Evolutionary conservation across 2,329 filamentous ascomycete genomes (phyloP), one percentile per base, ranked within the genome.

Genomic region (Dothistroma pini): DNA sequence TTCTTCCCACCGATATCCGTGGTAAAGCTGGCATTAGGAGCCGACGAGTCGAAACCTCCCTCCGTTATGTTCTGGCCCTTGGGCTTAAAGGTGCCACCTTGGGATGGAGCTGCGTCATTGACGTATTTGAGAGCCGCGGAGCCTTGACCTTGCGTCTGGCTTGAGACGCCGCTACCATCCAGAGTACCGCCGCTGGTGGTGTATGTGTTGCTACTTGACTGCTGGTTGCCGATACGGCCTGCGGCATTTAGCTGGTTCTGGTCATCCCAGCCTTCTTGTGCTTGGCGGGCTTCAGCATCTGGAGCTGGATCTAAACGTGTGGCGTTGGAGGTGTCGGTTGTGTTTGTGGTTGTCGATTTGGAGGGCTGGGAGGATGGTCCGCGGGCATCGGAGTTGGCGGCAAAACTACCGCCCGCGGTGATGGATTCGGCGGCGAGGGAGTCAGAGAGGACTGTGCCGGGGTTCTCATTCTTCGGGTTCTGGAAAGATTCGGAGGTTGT

Each of bases 361-460:
- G 83, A 82, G 9, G 78, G 76, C 54, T 86, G 82, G 14, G 75
- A 72, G 34, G 78, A 77, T 6, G 79, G 79, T 47, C 80, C 78
- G 19, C 81, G 79, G 63, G 82, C 78, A 25, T 80, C 78, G 75
- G 90, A 89, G 59, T 81, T 75, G 31, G 81, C 74, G 47, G 82
- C 77, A 69, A 90, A 91, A 12, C 74, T 77, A 65, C 89, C 89
- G 60, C 81, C 81, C 22, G 78, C 67, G 52, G 80, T 77, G 61
- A 85, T 76, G 0, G 90, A 95, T 70, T 93, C 87, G 61, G 86
- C 88, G 11, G 91, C 91, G 5, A 96, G 85, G 7, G 89, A 93
- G 75, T 89, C 89, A 14, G 82, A 78, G 50, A 83, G 77, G 1
- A 93, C 81, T 29, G 80, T 69, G 56, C 91, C 91, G 5, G 87